phyloP scores from a whole-genome alignment of 306 rosid species.

The Cicer chorassanicum region DNA sequence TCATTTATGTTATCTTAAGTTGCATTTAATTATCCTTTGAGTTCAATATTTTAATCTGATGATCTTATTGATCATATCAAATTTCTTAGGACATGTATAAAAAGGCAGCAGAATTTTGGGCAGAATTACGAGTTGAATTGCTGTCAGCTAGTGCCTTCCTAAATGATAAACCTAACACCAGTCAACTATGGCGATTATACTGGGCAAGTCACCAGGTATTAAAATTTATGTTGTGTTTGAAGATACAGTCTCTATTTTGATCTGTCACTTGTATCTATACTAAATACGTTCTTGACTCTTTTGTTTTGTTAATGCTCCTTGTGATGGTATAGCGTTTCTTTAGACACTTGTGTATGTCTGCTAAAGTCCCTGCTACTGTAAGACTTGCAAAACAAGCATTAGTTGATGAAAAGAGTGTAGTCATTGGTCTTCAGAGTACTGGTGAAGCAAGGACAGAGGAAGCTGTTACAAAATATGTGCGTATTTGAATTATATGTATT shows the following conservation, averaged over 20 bases:
- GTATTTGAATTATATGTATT: slow-evolving; percentile 50
- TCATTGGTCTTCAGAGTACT: slow-evolving; percentile 98
- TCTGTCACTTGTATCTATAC: neutral
- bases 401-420: slow-evolving; percentile 80
- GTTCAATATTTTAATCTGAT: slow-evolving; percentile 26
- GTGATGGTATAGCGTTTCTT: slow-evolving; percentile 87
- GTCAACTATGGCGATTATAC: slow-evolving; percentile 93
- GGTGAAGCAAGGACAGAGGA: slow-evolving; percentile 99
- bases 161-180: slow-evolving; percentile 75
- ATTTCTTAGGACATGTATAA: slow-evolving; percentile 77
- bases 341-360: slow-evolving; percentile 98
- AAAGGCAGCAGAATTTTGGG: slow-evolving; percentile 95
- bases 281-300: slow-evolving; percentile 18
- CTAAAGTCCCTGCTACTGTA: slow-evolving; percentile 96
- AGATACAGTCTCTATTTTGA: slow-evolving; percentile 22
- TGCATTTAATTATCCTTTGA: slow-evolving; percentile 9
- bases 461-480: slow-evolving; percentile 94
- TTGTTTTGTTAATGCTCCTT: slow-evolving; percentile 43
- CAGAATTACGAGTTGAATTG: slow-evolving; percentile 82
- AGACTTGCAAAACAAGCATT: slow-evolving; percentile 89
- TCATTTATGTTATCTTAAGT: neutral
- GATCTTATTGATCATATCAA: slow-evolving; percentile 27
- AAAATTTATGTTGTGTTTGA: slow-evolving; percentile 1
- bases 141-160: slow-evolving; percentile 73
- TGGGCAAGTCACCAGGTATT: slow-evolving; percentile 99